These are phyloP conservation scores for Bruguiera gymnorhiza DNA, from an alignment of 345 rosid genomes.

Conservation along the genomic window DNA sequence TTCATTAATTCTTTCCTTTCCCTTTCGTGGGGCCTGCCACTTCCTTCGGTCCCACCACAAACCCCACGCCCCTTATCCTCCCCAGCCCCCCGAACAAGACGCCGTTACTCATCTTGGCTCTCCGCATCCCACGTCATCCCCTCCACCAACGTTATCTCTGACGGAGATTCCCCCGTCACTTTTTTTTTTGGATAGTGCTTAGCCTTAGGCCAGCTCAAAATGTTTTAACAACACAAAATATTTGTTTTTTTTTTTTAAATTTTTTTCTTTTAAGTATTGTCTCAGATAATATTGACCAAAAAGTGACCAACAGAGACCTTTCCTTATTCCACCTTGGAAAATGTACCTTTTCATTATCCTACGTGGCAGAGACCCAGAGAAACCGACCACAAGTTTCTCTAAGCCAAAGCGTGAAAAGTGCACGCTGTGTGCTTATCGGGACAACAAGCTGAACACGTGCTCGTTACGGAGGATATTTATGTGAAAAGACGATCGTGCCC, in stretches of 20 bases:
- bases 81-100: conserved; percentile 11
- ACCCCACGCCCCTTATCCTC: conserved; percentile 7
- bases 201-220: background rate
- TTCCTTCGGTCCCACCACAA: conserved; percentile 16
- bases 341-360: background rate
- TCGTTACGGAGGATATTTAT: no score
- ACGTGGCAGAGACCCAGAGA: conserved; percentile 14
- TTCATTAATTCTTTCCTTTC: no score
- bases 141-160: conserved; percentile 14
- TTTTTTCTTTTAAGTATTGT: background rate
- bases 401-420: background rate
- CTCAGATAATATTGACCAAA: conserved; percentile 20
- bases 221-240: background rate
- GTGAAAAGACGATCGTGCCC: conserved; percentile 12
- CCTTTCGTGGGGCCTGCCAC: conserved; percentile 19
- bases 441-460: background rate
- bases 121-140: conserved; percentile 9
- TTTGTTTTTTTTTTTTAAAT: background rate
- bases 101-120: conserved; percentile 18
- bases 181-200: background rate
- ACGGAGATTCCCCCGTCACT: conserved; percentile 30
- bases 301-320: conserved; percentile 30
- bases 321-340: conserved; percentile 27
- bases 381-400: background rate
- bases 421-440: conserved; percentile 14